Percentiles rank a stretch among this genome's conserved stretches.
Evolutionary conservation across 495 filamentous ascomycete genomes (phyloP).

Genomic region (Parmelia sp.): DNA sequence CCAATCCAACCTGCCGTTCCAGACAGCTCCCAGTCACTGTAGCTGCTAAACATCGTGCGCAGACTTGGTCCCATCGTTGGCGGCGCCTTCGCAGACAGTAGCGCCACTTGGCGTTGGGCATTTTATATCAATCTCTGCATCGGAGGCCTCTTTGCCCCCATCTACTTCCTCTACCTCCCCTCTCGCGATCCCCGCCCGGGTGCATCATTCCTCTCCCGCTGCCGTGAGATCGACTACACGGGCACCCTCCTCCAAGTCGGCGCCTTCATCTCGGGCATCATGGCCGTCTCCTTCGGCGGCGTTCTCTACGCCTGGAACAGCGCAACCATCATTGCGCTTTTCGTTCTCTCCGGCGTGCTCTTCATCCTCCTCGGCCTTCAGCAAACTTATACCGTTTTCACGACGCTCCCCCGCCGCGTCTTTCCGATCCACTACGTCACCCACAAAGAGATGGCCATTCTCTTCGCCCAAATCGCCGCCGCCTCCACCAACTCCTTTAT

Average conservation of each 20-base stretch:
- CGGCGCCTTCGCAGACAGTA: too few species aligned
- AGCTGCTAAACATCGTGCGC: background rate
- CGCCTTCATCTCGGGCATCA: slow-evolving; percentile 38
- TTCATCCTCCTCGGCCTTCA: slow-evolving; percentile 45
- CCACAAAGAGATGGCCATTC: slow-evolving; percentile 38
- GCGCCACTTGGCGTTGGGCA: too few species aligned
- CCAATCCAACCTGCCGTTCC: background rate
- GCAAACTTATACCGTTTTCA: slow-evolving; percentile 48
- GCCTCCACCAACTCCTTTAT: slow-evolving; percentile 29
- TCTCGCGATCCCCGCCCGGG: slow-evolving; percentile 37
- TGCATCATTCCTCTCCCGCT: slow-evolving; percentile 19
- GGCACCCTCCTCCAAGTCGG: slow-evolving; percentile 40
- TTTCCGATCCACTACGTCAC: slow-evolving; percentile 50
- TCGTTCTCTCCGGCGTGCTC: slow-evolving; percentile 47
- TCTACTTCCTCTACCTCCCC: slow-evolving; percentile 51
- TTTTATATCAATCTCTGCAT: too few species aligned
- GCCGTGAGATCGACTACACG: slow-evolving; percentile 29
- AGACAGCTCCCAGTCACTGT: background rate
- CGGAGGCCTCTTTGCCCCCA: background rate
- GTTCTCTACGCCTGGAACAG: slow-evolving; percentile 46
- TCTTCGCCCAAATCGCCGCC: slow-evolving; percentile 38
- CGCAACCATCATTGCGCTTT: slow-evolving; percentile 47
- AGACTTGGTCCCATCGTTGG: slow-evolving; percentile 49
- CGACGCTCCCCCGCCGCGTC: slow-evolving; percentile 40
- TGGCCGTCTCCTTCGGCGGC: slow-evolving; percentile 52